These are phyloP conservation scores for Didymosphaeria variabile DNA, from an alignment of 2,329 filamentous ascomycete genomes.

Conservation along the genomic window DNA sequence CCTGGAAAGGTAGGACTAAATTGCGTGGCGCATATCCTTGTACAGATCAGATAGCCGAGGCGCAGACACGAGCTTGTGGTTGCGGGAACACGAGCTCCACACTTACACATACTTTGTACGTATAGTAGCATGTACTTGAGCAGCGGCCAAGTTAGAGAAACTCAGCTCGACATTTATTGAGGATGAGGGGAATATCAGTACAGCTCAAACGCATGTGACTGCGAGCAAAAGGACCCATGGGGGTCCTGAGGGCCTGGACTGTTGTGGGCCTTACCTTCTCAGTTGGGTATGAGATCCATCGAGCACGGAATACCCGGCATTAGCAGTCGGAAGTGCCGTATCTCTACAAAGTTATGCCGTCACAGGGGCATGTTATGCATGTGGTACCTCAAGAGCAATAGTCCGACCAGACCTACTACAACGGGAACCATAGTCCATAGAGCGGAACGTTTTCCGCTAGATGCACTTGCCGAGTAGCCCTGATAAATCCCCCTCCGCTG, in stretches of 20 bases:
- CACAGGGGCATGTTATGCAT: neutral
- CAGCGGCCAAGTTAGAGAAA: neutral
- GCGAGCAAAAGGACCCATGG: neutral
- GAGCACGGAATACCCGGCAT: neutral
- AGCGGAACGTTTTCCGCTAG: too few relatives aligned
- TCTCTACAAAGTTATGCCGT: neutral
- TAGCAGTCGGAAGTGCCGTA: neutral
- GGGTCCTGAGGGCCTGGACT: neutral
- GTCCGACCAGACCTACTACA: too few relatives aligned
- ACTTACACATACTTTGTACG: neutral
- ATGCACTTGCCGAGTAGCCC: too few relatives aligned
- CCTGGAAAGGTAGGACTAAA: neutral
- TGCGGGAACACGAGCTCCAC: neutral
- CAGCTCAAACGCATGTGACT: neutral
- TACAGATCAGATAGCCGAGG: neutral
- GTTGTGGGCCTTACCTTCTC: neutral
- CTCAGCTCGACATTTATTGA: neutral
- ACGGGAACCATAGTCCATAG: too few relatives aligned
- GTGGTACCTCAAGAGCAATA: too few relatives aligned
- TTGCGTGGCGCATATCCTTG: conserved; percentile 5
- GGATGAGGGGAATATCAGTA: neutral
- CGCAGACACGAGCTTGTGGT: neutral
- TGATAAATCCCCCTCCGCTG: too few relatives aligned
- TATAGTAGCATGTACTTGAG: neutral
- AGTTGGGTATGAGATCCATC: neutral